A percentile compares a stretch with the other conserved stretches of the same genome.
Conservation (phyloP, 73 alveolate genomes). For the Paramecium octaurelia region DNA sequence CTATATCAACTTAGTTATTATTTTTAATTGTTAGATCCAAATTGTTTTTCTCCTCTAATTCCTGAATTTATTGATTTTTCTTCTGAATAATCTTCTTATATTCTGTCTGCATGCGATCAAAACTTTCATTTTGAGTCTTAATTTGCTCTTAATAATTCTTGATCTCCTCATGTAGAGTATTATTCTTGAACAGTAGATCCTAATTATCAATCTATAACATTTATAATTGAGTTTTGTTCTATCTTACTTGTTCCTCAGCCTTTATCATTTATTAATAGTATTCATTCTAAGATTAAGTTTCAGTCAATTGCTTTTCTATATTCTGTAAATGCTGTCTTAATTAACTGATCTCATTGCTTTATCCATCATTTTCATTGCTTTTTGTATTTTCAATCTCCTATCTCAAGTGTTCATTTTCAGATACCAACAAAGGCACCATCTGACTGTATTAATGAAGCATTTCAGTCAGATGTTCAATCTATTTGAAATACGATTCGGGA, state of each 20-base stretch:
- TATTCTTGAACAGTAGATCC: not conserved
- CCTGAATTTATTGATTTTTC: not conserved
- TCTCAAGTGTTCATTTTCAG: conserved; percentile 11
- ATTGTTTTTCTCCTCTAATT: not conserved
- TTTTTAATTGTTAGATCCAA: not conserved
- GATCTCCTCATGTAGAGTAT: not conserved
- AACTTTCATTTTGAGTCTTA: not conserved
- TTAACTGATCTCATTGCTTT: not conserved
- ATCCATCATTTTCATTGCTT: not conserved
- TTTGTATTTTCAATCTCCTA: not conserved
- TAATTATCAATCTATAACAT: not conserved
- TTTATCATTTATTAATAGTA: not conserved
- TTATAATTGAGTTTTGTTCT: not conserved
- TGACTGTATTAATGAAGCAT: conserved; percentile 17
- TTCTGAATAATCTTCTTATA: not conserved
- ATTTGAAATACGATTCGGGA: conserved; percentile 16
- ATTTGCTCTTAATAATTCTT: not conserved
- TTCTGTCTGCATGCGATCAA: not conserved
- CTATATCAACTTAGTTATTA: not conserved
- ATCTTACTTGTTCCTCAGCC: not conserved
- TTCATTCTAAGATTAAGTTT: not conserved
- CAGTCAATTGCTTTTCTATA: not conserved
- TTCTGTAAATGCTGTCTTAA: not conserved
- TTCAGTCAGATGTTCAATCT: not conserved
- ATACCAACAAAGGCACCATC: conserved; percentile 32